Conservation (phyloP, 1,284 basidiomycete species). For the Phellopilus nigrolimitatus region DNA sequence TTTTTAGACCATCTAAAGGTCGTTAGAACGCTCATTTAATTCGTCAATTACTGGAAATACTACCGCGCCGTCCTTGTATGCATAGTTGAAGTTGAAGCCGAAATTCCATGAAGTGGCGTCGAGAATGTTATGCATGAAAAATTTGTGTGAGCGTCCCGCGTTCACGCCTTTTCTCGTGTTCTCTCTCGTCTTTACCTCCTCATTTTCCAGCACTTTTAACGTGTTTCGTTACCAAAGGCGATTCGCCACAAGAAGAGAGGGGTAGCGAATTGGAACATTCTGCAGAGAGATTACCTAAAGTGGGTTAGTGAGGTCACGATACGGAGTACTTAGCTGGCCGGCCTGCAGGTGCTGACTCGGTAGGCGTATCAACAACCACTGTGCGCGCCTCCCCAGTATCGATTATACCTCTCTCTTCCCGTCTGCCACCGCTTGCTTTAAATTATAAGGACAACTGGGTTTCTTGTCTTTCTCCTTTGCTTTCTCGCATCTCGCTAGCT, state of each 20-base stretch:
- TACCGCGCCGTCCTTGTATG: not conserved
- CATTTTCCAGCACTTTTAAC: too few relatives aligned
- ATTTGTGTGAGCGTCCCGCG: not conserved
- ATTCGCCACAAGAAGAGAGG: not conserved
- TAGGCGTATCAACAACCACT: slow-evolving; percentile 1
- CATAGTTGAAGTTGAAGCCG: not conserved
- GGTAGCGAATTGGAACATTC: not conserved
- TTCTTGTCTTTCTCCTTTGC: slow-evolving; percentile 4
- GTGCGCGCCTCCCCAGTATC: slow-evolving; percentile 3
- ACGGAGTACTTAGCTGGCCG: not conserved
- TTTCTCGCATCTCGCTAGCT: slow-evolving; percentile 6
- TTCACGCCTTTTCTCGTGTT: too few relatives aligned
- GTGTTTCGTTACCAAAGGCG: too few relatives aligned
- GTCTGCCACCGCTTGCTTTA: slow-evolving; percentile 10
- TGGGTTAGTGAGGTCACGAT: not conserved
- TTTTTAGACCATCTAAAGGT: not conserved
- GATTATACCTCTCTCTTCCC: slow-evolving; percentile 4
- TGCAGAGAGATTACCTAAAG: not conserved
- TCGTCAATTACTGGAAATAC: not conserved
- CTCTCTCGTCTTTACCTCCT: too few relatives aligned
- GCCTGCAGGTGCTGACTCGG: slow-evolving; percentile 5
- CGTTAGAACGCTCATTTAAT: slow-evolving; percentile 1
- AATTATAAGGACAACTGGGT: slow-evolving; percentile 16
- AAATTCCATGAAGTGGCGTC: not conserved
- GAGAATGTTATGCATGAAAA: too few relatives aligned